Conservation (phyloP, 1,284 basidiomycete species). For the Sphagnurus paluster region DNA sequence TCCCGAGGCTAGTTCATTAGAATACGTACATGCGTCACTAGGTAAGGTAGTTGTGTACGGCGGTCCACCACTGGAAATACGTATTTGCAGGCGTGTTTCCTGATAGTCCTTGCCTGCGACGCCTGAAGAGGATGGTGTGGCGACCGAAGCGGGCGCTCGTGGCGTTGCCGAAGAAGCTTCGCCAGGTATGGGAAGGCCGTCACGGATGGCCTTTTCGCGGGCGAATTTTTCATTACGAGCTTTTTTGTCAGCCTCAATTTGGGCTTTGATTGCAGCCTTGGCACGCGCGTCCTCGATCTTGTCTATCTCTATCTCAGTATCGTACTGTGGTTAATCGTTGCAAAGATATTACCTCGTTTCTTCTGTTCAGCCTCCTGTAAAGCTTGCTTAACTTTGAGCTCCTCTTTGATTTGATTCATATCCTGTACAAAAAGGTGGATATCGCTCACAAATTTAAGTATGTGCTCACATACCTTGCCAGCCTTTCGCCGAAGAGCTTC, state of each 20-base stretch:
- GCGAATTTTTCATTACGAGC: conserved; percentile 86
- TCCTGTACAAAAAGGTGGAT: conserved; percentile 48
- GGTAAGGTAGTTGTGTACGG: conserved; percentile 80
- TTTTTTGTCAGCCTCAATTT: conserved; percentile 92
- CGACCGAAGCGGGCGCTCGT: conserved; percentile 31
- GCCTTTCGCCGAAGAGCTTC: conserved; percentile 83
- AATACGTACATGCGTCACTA: conserved; percentile 74
- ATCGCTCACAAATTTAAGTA: not conserved
- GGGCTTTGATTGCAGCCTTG: conserved; percentile 81
- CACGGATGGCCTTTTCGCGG: conserved; percentile 84
- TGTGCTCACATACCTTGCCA: conserved; percentile 61
- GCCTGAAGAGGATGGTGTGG: conserved; percentile 35
- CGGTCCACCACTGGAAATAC: conserved; percentile 75
- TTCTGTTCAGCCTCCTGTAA: conserved; percentile 79
- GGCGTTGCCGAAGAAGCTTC: conserved; percentile 32
- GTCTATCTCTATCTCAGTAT: conserved; percentile 51
- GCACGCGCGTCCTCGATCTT: conserved; percentile 87
- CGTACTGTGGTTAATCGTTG: not conserved
- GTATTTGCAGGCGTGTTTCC: conserved; percentile 84
- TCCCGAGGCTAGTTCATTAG: not conserved
- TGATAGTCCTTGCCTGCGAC: conserved; percentile 75
- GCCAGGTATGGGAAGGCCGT: conserved; percentile 57
- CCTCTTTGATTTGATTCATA: conserved; percentile 70
- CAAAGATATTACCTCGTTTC: conserved; percentile 57
- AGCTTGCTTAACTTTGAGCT: conserved; percentile 77